Percentiles rank a stretch among this genome's conserved stretches.
These are phyloP conservation scores for Lepiota venenata DNA, from an alignment of 768 basidiomycete genomes.

Conservation along the genomic window DNA sequence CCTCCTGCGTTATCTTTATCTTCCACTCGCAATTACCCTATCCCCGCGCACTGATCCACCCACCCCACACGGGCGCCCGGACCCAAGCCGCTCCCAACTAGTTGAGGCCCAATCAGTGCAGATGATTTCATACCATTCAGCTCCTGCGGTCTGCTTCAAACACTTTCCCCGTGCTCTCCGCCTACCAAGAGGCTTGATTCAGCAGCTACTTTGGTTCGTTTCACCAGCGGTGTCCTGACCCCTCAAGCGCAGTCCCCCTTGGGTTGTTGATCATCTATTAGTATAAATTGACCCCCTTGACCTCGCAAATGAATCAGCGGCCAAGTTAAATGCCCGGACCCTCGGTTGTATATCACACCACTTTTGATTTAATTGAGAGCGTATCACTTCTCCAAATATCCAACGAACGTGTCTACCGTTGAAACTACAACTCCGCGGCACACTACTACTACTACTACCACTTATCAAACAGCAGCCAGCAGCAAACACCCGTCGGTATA, in stretches of 20 bases:
- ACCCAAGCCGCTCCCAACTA: neutral
- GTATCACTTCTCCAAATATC: no score
- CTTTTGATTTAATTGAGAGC: neutral
- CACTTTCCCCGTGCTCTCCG: neutral
- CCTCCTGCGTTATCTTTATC: conserved; percentile 2
- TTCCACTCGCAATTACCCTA: neutral
- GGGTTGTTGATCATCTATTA: neutral
- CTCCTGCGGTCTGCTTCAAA: neutral
- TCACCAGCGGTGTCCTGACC: neutral
- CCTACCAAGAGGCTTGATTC: neutral
- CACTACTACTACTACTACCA: neutral
- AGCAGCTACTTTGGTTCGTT: no score
- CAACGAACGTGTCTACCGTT: no score
- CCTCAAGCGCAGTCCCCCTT: neutral
- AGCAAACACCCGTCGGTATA: neutral
- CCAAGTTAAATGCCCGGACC: neutral
- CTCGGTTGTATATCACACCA: neutral
- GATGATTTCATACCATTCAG: no score
- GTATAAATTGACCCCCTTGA: neutral
- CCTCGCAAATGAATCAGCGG: neutral
- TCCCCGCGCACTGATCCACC: conserved; percentile 1
- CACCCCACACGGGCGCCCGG: neutral
- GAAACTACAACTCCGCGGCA: neutral
- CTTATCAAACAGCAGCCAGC: neutral
- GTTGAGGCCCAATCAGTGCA: conserved; percentile 2